Evolutionary conservation across 176 grass and related monocot genomes (phyloP), one percentile per base, ranked within the genome.

Genomic region (Oryza australiensis): DNA sequence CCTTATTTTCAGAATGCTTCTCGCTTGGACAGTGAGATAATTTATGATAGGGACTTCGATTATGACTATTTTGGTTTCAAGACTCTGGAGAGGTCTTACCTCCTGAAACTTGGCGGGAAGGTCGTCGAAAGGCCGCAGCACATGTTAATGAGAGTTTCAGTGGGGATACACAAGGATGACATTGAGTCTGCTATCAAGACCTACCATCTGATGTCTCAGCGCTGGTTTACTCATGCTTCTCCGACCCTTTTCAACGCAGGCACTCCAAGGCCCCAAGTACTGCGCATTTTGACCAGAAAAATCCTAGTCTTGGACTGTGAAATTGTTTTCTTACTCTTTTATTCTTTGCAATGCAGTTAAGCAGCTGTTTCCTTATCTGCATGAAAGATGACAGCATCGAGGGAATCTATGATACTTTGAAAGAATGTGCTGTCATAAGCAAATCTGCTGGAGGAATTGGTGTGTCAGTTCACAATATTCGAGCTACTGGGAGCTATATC

Each of bases 371-470:
- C 74, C 88, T 98, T 34, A 73, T 98, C 57, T 98, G 93, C 89
- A 95, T 98, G 95, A 98, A 95, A 90, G 95, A 98, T 33, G 95
- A 98, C 53, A 93, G 92, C 82, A 98, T 98, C 0, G 95, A 98
- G 87, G 95, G 95, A 22, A 95, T 98, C 38, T 98, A 98, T 89
- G 95, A 98, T 35, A 98, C 95, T 27, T 71, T 98, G 37, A 95
- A 95, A 68, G 95, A 98, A 74, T 98, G 95, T 83, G 95, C 95
- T 57, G 87, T 91, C 7, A 98, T 98, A 37, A 95, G 92, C 76
- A 98, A 98, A 84, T 98, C 93, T 42, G 95, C 95, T 66, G 95
- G 95, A 48, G 95, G 95, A 85, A 98, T 98, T 84, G 92, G 95
- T 38, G 93, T 98, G 18, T 98, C 90, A 16, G 82, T 95, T 80